Percentiles rank a stretch among this genome's conserved stretches.
These are phyloP conservation scores for Colletotrichum aenigma DNA, from an alignment of 2,329 filamentous ascomycete genomes.

Conservation along the genomic window DNA sequence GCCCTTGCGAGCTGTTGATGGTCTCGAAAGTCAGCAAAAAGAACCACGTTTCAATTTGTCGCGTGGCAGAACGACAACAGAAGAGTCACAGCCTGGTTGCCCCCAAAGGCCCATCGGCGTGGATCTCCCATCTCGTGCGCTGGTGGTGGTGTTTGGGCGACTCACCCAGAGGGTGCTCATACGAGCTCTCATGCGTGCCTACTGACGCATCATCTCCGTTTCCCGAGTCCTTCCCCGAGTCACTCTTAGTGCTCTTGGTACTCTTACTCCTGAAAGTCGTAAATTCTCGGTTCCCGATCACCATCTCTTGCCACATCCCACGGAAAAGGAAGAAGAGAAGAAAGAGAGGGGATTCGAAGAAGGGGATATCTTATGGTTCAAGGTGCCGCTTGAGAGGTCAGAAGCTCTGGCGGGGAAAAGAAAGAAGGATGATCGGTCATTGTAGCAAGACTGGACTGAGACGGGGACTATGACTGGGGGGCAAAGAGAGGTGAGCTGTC, in stretches of 20 bases:
- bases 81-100: neutral
- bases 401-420: conserved; percentile 11
- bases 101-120: neutral
- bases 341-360: neutral
- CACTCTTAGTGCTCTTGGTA: conserved; percentile 21
- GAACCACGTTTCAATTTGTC: neutral
- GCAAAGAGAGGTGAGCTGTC: conserved; percentile 7
- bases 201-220: conserved; percentile 20
- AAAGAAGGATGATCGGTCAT: conserved; percentile 7
- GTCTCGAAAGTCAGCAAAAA: neutral
- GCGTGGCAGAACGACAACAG: neutral
- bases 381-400: neutral
- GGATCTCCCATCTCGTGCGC: neutral
- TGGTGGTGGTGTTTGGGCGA: neutral
- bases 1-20: conserved; percentile 9
- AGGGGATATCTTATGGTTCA: neutral
- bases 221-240: conserved; percentile 19
- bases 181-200: conserved; percentile 20
- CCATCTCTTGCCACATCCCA: conserved; percentile 22
- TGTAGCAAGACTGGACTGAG: neutral
- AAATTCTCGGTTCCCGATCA: conserved; percentile 20
- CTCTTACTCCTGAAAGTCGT: conserved; percentile 19
- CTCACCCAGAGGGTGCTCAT: conserved; percentile 20
- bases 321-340: neutral
- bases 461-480: conserved; percentile 4